Base-by-base conservation (phyloP, 495 filamentous ascomycete genomes). In the Hypomontagnella submonticulosa region DNA sequence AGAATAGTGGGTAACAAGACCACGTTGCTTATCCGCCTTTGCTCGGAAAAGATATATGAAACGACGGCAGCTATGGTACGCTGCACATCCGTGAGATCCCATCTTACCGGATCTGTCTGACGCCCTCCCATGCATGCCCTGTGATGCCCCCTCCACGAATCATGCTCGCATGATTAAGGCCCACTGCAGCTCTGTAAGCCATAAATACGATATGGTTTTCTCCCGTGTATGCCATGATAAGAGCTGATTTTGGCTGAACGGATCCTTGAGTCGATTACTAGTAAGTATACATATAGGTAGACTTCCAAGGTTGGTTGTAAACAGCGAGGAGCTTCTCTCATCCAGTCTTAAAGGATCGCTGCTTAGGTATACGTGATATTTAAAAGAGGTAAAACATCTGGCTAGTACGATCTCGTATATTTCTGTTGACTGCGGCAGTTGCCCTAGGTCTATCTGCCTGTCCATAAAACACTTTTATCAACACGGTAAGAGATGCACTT, bases 101-200 rank as follows among this genome's bases (percentile, higher is more conserved):
- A 60, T 69, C 61, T 61, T 53, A 61, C 61, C 52, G 61, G 55
- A 65, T 69, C 56, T 65, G 66, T 65, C 66, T 69, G 66, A 65
- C 18, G 13, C 19, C 20, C 33, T 57, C 19, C 51, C 4, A 53
- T 33, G 30, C n/a, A n/a, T n/a, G n/a, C n/a, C n/a, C n/a, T n/a
- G n/a, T n/a, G n/a, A n/a, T n/a, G n/a, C n/a, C 4, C 4, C 36
- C 20, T 50, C 20, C 51, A 56, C 61, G 33, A 33, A 43, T 58
- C 36, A 30, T 54, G 36, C 54, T 9, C 16, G 46, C 20, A 52
- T 55, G 37, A 53, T n/a, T 8, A n/a, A 61, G 43, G 36, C 43
- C 50, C 7, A 18, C 19, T 27, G 34, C 8, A 51, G 19, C 46
- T 40, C 19, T 36, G 19, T n/a, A 23, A 34, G 12, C 38, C 59